A percentile compares a stretch with the other conserved stretches of the same genome.
Conservation (phyloP, 345 rosid genomes). For the Eucalyptus regnans region DNA sequence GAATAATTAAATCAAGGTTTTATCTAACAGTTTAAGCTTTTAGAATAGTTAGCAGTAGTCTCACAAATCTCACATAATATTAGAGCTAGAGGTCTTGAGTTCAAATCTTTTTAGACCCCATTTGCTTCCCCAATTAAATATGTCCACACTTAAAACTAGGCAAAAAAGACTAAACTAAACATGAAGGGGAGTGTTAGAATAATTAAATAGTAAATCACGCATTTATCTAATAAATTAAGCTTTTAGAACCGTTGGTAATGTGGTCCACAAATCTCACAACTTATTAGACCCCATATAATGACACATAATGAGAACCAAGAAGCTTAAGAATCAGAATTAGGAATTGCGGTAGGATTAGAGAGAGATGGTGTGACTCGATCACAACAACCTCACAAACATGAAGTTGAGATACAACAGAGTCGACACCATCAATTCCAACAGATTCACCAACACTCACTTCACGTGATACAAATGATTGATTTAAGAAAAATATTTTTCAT, state of each 20-base stretch:
- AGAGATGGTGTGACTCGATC: not conserved
- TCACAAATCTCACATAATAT: no score
- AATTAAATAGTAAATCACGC: not conserved
- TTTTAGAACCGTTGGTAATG: no score
- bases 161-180: no score
- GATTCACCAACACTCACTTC: not conserved
- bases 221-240: no score
- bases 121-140: no score
- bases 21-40: no score
- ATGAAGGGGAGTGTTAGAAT: no score
- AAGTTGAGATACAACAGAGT: not conserved
- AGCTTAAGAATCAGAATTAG: conserved; percentile 2
- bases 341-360: not conserved
- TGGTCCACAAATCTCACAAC: no score
- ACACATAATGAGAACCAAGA: conserved; percentile 34
- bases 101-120: conserved; percentile 14
- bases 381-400: not conserved
- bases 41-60: no score
- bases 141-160: no score
- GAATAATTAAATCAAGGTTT: not conserved
- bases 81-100: no score
- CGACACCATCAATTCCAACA: not conserved
- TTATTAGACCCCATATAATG: conserved; percentile 10
- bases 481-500: no score
- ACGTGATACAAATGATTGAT: not conserved